These are phyloP conservation scores for Xylaria sp. DNA, from an alignment of 2,329 filamentous ascomycete species.

Conservation along the genomic window DNA sequence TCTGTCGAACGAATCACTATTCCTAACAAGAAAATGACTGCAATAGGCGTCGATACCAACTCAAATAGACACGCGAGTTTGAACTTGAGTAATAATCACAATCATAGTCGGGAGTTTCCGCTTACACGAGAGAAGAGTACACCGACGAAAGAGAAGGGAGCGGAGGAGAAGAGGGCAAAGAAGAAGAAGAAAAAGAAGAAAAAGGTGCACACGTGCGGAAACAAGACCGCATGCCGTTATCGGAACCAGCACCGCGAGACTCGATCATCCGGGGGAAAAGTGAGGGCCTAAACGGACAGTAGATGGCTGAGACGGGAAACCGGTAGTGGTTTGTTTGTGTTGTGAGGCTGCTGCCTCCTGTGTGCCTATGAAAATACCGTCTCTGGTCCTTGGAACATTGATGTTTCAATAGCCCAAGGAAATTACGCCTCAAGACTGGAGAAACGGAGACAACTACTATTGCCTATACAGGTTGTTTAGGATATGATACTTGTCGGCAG, in stretches of 20 bases:
- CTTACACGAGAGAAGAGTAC: neutral
- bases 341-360: neutral
- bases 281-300: neutral
- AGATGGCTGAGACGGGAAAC: no score
- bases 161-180: neutral
- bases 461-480: neutral
- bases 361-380: neutral
- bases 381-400: neutral
- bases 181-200: neutral
- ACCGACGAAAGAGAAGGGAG: neutral
- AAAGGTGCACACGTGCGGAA: neutral
- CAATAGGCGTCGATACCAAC: neutral
- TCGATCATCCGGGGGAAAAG: neutral
- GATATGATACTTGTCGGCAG: neutral
- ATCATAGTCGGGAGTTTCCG: neutral
- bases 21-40: neutral
- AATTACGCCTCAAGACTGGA: no score
- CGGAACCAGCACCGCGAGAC: constrained; percentile 11
- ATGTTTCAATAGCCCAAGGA: neutral
- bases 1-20: neutral
- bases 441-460: neutral
- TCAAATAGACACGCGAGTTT: no score
- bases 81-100: neutral
- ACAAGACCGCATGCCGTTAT: constrained; percentile 2
- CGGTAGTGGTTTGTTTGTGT: neutral